Base-by-base conservation (phyloP, 2,329 filamentous ascomycete species). In the Alternaria atra region DNA sequence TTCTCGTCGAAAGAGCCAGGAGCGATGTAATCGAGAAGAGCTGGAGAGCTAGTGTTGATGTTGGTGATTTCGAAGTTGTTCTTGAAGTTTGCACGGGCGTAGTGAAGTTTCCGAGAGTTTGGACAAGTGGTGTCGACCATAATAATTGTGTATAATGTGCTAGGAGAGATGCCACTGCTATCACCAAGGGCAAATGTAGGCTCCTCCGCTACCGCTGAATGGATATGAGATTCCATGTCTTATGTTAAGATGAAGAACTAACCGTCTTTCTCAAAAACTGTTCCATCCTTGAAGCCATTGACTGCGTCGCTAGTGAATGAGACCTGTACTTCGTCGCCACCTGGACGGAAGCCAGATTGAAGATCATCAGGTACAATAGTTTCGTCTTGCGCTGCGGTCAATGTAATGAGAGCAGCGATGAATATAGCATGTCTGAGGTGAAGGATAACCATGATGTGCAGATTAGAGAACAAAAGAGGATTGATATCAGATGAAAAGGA, bases 171-270 rank as follows among this genome's bases (percentile, higher is more conserved):
- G 40, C 71, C 73, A 17, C 68, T 72, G 52, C 68, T 72, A 58
- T 78, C 76, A 27, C 76, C 75, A 3, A 77, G 66, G 8, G 75
- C 75, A 35, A 78, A 78, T 17, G 64, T 71, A 8, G 75, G 75
- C 40, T 70, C 69, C 48, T 63, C 58, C 48, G 66, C 40, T n/a
- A 76, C 73, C 4, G 65, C 74, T 75, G 47, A 7, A 23, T 17
- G 7, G 6, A 34, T 27, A 40, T 73, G 47, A 69, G 60, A 39
- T 39, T 37, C 39, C 9, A n/a, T 25, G 15, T 17, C 12, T 5
- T 20, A 46, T 7, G 8, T 15, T 40, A 25, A 30, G 20, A 5
- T 20, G 39, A 37, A 46, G 6, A 10, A 66, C 71, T 48, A 48
- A 73, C 72, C 66, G 39, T 71, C 61, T 62, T 70, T 66, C 3